Evolutionary conservation across 805 yeast species (phyloP), one percentile per base, ranked within the genome.

Genomic region (Teunomyces lycoperdinae): DNA sequence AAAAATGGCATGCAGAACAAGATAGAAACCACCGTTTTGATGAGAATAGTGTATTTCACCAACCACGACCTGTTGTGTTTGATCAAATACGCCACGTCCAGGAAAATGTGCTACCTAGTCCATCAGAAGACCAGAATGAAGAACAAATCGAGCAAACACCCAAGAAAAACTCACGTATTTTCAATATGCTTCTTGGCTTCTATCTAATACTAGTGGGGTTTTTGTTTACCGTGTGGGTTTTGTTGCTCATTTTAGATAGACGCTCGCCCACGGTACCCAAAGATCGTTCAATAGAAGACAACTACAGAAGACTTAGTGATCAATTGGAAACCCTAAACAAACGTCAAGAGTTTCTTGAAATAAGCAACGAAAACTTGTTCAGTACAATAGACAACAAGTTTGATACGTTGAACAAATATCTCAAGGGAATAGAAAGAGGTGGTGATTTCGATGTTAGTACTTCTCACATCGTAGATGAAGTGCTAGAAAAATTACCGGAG

Each of bases 401-500:
- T 31, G 63, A 57, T 9, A 28, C 35, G 3, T 47, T 56, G 17
- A 46, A 38, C 35, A 53, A 45, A 1, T 43, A 54, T 13, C 38
- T 50, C 11, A 42, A 47, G 30, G 44, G 35, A 17, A 45, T 66
- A 26, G 49, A 45, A 5, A 55, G 52, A 14, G 52, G 64, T 4
- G 47, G 56, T 4, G 44, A 42, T 17, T 16, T 41, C 62, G 30
- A 57, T 49, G 20, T 34, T 47, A 2, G 33, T 9, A 57, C 62
- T 32, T 32, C 42, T 5, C 54, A 58, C 2, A 48, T 64, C n/a
- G 36, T 62, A 26, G 43, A 50, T 6, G 55, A 60, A 2, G 49
- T 66, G 5, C 26, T 63, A 1, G 50, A 52, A 3, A 41, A 51
- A 2, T 53, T 71, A 16, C 74, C 75, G 3, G 51, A 57, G 2